Base-by-base conservation (phyloP, 148 eudicot genomes). In the Polygonum maritimum region DNA sequence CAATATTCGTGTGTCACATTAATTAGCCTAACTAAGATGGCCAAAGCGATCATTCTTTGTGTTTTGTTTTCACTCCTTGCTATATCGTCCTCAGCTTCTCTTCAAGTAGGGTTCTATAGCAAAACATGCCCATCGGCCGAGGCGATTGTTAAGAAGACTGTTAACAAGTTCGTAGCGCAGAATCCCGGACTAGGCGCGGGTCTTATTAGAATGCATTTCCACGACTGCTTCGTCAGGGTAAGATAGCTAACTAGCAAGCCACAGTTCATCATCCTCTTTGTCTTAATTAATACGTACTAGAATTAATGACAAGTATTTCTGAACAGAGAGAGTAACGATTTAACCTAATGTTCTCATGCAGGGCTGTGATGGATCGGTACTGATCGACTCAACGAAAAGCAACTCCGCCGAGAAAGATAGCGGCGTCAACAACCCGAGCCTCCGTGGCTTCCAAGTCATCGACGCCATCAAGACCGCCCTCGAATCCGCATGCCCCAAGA, bases 161-260 rank as follows among this genome's bases (percentile, higher is more conserved):
- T 88, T 0, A 55, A 78, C 22, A 75, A 75, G 19, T 79, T 58
- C 14, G 75, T 87, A 38, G 63, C 75, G 18, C 75, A 41, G 22
- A 79, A 77, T 0, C 92, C 90, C 9, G 71, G 51, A 16, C 70
- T 87, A 18, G 87, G 90, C 10, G 74, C 89, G 15, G 80, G 87
- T 5, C 78, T 89, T 74, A 74, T 89, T 7, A 69, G 92, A 54
- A 81, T 89, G 86, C 79, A 78, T 74, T 89, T 89, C 75, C 92
- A 89, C 14, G 92, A 89, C 40, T 89, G 92, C 36, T 76, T 82
- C 49, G 84, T 89, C 76, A 79, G 90, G 88, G 92, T 89, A 83
- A 19, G 77, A 8, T 58, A 19, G 33, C 15, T 22, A 4, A 1
- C 3, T n/a, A 11, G 31, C 31, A 26, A 26, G 0, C 1, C 19